Base-by-base conservation (phyloP, 495 filamentous ascomycete species). In the Tetracladium marchalianum region DNA sequence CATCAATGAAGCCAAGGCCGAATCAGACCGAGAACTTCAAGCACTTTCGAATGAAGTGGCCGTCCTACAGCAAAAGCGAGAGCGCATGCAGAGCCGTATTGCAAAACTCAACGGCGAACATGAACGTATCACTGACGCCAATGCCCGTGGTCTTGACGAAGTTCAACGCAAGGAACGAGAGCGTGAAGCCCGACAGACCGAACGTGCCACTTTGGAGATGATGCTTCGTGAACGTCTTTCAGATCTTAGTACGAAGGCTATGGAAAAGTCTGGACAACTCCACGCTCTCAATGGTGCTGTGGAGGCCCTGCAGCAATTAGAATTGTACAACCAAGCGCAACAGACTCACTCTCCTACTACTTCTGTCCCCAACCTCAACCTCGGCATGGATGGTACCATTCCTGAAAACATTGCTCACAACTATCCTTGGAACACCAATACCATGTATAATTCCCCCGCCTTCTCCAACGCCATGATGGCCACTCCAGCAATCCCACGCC, bases 81-180 rank as follows among this genome's bases (percentile, higher is more conserved):
- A 93, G 62, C 81, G 85, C 56, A 78, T 93, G 10, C 79, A 80
- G 43, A 67, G 77, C 31, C 85, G 89, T 39, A 78, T 82, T 45
- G 74, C 78, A 47, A 82, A 86, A 57, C 78, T 90, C 33, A 82
- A 82, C 50, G 79, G 82, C 50, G 85, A 93, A 60, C 80, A 84
- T 49, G 82, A 86, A 39, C 77, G 80, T 47, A 84, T 93, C 43
- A 74, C 78, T 19, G 81, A 84, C 43, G 84, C 82, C 44, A 90
- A 87, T 56, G 77, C 74, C 17, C 77, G 85, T 43, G 84, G 80
- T 8, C 68, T 87, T 50, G 77, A 87, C 53, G 85, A 86, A 61
- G 75, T 78, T 53, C 81, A 85, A 52, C 80, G 82, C 19, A 80
- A 80, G 36, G 73, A 79, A 12, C 78, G 82, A 13, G 80, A 84